phyloP scores from a whole-genome alignment of 192 early-diverging fungal genomes.

The Backusella psychrophila region DNA sequence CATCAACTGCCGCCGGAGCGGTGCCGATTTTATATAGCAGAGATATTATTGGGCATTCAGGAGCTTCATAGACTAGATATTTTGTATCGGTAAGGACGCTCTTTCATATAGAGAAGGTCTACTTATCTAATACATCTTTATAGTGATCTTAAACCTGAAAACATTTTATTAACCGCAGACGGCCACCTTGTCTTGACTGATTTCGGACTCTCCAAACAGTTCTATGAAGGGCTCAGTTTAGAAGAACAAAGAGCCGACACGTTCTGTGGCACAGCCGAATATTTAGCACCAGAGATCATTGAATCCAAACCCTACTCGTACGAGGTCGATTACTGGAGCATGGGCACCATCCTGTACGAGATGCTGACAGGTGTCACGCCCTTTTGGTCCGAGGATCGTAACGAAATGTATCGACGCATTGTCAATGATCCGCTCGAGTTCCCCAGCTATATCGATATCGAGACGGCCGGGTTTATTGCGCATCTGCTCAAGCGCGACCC shows the following conservation, averaged over 20 bases:
- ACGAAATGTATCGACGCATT: conserved; percentile 51
- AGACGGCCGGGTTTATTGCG: conserved; percentile 40
- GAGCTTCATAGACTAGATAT: conserved; percentile 88
- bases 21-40: conserved; percentile 82
- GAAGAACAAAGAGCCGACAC: conserved; percentile 41
- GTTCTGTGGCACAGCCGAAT: conserved; percentile 79
- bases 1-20: conserved; percentile 62
- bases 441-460: conserved; percentile 37
- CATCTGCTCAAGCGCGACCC: conserved; percentile 55
- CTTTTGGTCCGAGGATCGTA: conserved; percentile 52
- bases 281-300: conserved; percentile 76
- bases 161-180: conserved; percentile 64
- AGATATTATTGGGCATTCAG: conserved; percentile 82
- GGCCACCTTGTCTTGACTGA: conserved; percentile 89
- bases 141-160: conserved; percentile 76
- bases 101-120: too few relatives aligned
- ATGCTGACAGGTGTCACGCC: conserved; percentile 81
- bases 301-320: conserved; percentile 56
- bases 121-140: too few relatives aligned
- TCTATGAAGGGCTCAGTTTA: neutral
- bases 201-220: conserved; percentile 87
- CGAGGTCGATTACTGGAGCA: conserved; percentile 88
- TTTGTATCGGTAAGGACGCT: conserved; percentile 56
- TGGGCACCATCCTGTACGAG: conserved; percentile 86
- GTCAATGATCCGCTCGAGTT: conserved; percentile 49